Conservation (phyloP, 164 flowering plant genomes). For the Piper betle region DNA sequence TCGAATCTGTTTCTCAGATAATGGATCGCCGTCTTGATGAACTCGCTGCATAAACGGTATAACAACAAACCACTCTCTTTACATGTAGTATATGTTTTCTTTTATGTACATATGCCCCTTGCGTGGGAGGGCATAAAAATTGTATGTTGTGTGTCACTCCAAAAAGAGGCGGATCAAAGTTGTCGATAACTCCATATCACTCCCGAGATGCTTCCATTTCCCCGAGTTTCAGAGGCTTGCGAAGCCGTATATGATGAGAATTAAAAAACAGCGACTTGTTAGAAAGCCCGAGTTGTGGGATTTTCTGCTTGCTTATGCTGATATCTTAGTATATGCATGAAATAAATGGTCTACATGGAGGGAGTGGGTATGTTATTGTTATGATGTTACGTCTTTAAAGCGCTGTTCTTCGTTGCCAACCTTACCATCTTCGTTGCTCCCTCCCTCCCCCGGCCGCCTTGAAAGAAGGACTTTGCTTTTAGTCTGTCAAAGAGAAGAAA, state of each 20-base stretch:
- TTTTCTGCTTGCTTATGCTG: too few species aligned
- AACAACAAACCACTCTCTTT: background rate
- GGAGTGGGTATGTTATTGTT: too few species aligned
- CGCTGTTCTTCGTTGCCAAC: too few species aligned
- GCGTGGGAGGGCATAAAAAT: background rate
- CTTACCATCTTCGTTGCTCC: too few species aligned
- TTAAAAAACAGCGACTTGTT: too few species aligned
- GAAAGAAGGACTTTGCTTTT: too few species aligned
- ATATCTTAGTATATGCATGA: too few species aligned
- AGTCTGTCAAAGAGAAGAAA: too few species aligned
- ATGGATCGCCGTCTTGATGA: slow-evolving; percentile 48
- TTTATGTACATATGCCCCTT: background rate
- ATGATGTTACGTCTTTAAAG: too few species aligned
- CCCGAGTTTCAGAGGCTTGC: background rate
- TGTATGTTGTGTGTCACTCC: background rate
- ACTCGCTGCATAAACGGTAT: slow-evolving; percentile 4
- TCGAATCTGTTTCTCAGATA: slow-evolving; percentile 37
- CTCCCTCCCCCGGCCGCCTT: too few species aligned
- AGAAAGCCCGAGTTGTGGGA: too few species aligned
- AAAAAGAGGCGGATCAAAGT: background rate
- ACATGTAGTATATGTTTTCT: background rate
- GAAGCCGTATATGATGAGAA: background rate
- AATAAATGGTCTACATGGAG: too few species aligned
- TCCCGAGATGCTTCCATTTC: background rate
- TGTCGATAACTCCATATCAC: background rate